Conservation (phyloP, 1,284 basidiomycete genomes). For the Microbotryum silenes-acaulis region DNA sequence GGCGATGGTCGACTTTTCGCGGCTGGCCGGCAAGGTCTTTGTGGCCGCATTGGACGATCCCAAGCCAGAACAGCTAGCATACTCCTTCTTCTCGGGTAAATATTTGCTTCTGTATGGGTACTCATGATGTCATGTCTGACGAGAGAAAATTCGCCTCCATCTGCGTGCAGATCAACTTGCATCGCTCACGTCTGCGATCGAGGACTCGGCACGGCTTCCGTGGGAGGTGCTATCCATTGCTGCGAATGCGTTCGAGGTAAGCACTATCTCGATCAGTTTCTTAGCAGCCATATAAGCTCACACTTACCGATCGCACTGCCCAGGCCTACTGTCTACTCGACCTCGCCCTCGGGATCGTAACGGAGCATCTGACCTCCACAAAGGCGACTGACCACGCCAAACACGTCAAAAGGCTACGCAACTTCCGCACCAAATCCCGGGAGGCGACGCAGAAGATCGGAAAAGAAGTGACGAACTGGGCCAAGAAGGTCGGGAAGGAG, state of each 20-base stretch:
- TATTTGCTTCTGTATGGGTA: not conserved
- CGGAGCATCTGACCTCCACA: constrained; percentile 6
- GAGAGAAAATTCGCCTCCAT: constrained; percentile 17
- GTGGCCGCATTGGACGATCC: constrained; percentile 48
- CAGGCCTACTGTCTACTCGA: constrained; percentile 33
- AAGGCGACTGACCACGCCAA: constrained; percentile 22
- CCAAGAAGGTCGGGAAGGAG: constrained; percentile 27
- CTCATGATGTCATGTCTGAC: constrained; percentile 34
- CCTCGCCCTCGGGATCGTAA: constrained; percentile 20
- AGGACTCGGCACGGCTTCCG: constrained; percentile 37
- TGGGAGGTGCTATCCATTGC: constrained; percentile 59
- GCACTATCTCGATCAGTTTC: not conserved
- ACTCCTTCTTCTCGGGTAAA: constrained; percentile 56
- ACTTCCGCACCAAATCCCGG: constrained; percentile 16
- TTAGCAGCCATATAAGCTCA: not conserved
- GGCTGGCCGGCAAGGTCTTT: constrained; percentile 9
- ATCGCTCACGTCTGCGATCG: constrained; percentile 14
- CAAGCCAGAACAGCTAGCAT: constrained; percentile 53
- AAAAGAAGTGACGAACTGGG: constrained; percentile 13
- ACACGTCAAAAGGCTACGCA: constrained; percentile 20
- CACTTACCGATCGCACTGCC: too few species aligned
- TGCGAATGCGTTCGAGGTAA: constrained; percentile 62
- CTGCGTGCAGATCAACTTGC: constrained; percentile 20
- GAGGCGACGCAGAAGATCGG: constrained; percentile 16
- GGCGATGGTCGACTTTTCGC: constrained; percentile 9